These are phyloP conservation scores for Diaporthe capsici DNA, from an alignment of 2,329 filamentous ascomycete genomes.

Conservation along the genomic window DNA sequence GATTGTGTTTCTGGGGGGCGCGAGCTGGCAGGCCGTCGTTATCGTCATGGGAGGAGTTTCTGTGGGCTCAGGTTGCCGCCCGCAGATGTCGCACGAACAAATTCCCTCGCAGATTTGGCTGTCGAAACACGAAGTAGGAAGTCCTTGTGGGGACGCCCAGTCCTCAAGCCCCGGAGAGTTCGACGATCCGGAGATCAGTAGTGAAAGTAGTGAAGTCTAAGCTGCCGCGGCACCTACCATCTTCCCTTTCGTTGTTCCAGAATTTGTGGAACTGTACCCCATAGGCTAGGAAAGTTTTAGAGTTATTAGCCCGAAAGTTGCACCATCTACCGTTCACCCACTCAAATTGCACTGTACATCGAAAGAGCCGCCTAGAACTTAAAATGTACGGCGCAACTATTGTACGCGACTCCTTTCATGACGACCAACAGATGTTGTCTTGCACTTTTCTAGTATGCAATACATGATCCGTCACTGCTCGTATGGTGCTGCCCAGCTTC, in stretches of 20 bases:
- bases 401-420: background rate
- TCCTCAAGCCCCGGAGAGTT: constrained; percentile 9
- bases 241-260: constrained; percentile 2
- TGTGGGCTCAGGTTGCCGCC: constrained; percentile 18
- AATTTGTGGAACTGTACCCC: constrained; percentile 17
- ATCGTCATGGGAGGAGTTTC: background rate
- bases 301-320: constrained; percentile 29
- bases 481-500: background rate
- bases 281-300: constrained; percentile 20
- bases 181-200: constrained; percentile 24
- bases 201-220: constrained; percentile 7
- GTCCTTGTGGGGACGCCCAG: constrained; percentile 14
- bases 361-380: background rate
- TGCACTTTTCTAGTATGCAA: background rate
- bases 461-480: background rate
- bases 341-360: background rate
- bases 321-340: background rate
- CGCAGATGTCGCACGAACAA: constrained; percentile 10
- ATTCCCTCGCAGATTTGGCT: background rate
- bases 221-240: constrained; percentile 2
- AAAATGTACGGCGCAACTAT: background rate
- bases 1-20: background rate
- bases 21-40: background rate
- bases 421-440: background rate
- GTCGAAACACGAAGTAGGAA: background rate